Conservation (phyloP, 2,329 filamentous ascomycete genomes). For the Coniochaeta hoffmannii region DNA sequence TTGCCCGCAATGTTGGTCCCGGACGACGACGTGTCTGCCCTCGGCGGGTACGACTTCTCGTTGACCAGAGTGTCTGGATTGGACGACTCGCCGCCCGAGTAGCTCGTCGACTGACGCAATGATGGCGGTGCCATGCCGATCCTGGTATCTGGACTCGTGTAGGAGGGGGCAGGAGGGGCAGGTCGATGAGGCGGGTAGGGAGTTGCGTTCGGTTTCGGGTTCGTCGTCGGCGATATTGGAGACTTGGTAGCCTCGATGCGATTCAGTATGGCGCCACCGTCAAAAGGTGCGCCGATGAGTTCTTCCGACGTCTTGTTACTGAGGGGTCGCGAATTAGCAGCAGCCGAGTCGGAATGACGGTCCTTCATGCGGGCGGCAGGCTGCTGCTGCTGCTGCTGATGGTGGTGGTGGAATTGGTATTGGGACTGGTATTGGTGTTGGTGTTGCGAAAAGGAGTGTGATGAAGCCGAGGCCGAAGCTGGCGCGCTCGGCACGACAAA, state of each 20-base stretch:
- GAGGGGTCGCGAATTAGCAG: conserved; percentile 24
- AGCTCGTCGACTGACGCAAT: conserved; percentile 60
- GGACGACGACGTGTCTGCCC: conserved; percentile 31
- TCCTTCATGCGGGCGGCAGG: conserved; percentile 8
- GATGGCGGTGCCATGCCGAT: conserved; percentile 42
- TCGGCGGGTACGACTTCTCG: conserved; percentile 34
- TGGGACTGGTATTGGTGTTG: background rate
- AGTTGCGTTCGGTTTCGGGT: conserved; percentile 11
- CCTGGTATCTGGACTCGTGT: conserved; percentile 46
- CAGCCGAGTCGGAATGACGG: conserved; percentile 19
- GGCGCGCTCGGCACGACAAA: conserved; percentile 4
- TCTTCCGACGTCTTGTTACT: conserved; percentile 46
- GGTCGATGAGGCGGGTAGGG: conserved; percentile 21
- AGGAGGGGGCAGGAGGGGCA: conserved; percentile 24
- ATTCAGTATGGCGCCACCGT: conserved; percentile 54
- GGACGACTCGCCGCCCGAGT: conserved; percentile 38
- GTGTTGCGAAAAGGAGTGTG: conserved; percentile 5
- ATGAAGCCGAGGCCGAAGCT: conserved; percentile 2
- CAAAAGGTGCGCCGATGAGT: conserved; percentile 58
- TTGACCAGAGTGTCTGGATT: conserved; percentile 36
- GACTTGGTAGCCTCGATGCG: conserved; percentile 47
- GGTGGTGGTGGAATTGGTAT: conserved; percentile 3
- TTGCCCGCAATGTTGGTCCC: conserved; percentile 47
- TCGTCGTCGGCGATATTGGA: conserved; percentile 19
- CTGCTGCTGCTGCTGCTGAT: conserved; percentile 1